Conservation (phyloP, 2,329 filamentous ascomycete genomes). For the Botryotinia calthae region DNA sequence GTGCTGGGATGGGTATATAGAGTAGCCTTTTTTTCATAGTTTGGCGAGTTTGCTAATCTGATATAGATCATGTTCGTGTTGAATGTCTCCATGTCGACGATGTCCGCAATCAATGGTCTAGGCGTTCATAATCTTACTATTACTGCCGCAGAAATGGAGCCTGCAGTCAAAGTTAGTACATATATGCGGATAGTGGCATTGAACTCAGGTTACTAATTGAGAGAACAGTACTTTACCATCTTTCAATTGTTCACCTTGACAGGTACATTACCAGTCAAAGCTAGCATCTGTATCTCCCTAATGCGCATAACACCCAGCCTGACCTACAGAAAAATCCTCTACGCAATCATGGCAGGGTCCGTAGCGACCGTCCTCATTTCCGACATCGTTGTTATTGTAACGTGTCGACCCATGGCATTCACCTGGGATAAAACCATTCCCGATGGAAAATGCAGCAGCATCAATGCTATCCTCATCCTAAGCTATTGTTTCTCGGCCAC, state of each 20-base stretch:
- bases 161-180: conserved; percentile 12
- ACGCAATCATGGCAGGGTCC: conserved; percentile 5
- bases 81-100: conserved; percentile 10
- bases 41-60: not conserved
- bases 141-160: conserved; percentile 10
- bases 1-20: conserved; percentile 6
- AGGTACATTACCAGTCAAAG: conserved; percentile 14
- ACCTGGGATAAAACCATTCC: conserved; percentile 15
- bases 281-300: conserved; percentile 14
- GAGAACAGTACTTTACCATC: conserved; percentile 15
- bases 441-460: conserved; percentile 13
- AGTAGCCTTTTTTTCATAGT: not conserved
- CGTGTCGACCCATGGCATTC: conserved; percentile 15
- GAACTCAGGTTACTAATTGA: not conserved
- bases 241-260: conserved; percentile 13
- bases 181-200: not conserved
- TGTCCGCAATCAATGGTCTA: conserved; percentile 2
- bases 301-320: conserved; percentile 15
- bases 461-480: conserved; percentile 12
- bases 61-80: conserved; percentile 3
- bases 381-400: conserved; percentile 4
- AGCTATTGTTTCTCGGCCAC: conserved; percentile 14
- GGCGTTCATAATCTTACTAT: conserved; percentile 11
- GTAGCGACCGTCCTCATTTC: conserved; percentile 3
- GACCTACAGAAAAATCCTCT: conserved; percentile 11